Evolutionary conservation across 2,329 filamentous ascomycete species (phyloP), one percentile per base, ranked within the genome.

Genomic region (Metarhizium humberi): DNA sequence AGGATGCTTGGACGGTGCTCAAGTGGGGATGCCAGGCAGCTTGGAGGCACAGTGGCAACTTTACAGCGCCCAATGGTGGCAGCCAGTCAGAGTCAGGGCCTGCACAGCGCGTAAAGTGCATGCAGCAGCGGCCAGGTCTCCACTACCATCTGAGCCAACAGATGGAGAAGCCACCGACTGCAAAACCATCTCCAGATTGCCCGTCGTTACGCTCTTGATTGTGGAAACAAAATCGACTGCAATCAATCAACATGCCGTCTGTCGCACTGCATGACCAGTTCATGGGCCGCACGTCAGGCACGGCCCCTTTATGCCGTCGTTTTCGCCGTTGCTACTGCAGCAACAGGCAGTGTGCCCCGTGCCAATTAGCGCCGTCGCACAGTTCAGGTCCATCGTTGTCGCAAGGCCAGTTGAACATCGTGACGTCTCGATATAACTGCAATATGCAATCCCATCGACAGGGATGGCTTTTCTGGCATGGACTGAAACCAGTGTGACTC

Each of bases 401-500:
- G n/a, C 47, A 29, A 13, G 40, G 10, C n/a, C 14, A 18, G 40
- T 16, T 6, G 25, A 42, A 42, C 2, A 7, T 34, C 32, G 40
- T 16, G 42, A 46, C n/a, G n/a, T 8, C 42, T 52, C 40, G 18
- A 20, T 20, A 8, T 32, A 34, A 36, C 20, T 32, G 43, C 30
- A 42, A 49, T 52, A 34, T 14, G 10, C 16, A 50, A 43, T 42
- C 48, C 25, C 20, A 13, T 20, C 46, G 63, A 61, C 55, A 60
- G 53, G 57, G 52, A 53, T 55, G 32, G 20, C 51, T 50, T 47
- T 49, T 47, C n/a, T 47, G 54, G 52, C 51, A 46, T 58, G 52
- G 49, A 57, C 51, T 58, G 56, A 60, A 60, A 62, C 60, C 45
- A 45, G 57, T 61, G 56, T 63, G 61, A 63, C 61, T 63, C 61